Conservation (phyloP, 768 basidiomycete species). For the Russula olivacea region DNA sequence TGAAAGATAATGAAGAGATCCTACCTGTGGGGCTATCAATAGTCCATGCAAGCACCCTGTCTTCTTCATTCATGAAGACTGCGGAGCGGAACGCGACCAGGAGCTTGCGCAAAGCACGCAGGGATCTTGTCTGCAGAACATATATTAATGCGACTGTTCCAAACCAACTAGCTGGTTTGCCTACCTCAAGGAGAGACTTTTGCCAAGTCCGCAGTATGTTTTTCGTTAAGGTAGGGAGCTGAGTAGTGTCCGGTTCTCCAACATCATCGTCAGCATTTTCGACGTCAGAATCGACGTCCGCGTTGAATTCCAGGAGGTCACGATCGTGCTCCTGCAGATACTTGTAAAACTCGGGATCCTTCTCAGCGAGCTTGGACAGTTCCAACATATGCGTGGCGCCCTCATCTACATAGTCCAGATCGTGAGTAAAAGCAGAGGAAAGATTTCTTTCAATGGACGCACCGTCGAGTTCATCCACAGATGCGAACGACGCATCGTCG, state of each 20-base stretch:
- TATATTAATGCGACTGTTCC: background rate
- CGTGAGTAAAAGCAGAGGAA: constrained; percentile 4
- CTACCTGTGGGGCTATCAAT: constrained; percentile 77
- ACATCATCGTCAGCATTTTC: constrained; percentile 42
- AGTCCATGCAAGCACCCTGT: constrained; percentile 72
- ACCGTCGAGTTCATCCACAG: constrained; percentile 75
- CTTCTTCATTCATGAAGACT: constrained; percentile 82
- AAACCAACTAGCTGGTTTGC: background rate
- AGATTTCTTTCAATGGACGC: background rate
- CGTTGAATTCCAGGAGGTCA: constrained; percentile 77
- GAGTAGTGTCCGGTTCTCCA: constrained; percentile 41
- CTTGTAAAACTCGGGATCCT: constrained; percentile 99
- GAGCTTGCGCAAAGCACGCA: constrained; percentile 76
- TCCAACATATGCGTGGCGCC: constrained; percentile 72
- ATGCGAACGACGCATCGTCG: constrained; percentile 66
- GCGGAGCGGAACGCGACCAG: constrained; percentile 90
- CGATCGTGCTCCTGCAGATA: constrained; percentile 94
- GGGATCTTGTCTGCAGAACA: constrained; percentile 63
- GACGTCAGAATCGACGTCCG: constrained; percentile 36
- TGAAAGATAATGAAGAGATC: constrained; percentile 19
- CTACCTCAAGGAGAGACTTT: constrained; percentile 78
- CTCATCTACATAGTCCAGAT: constrained; percentile 44
- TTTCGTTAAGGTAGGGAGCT: constrained; percentile 55
- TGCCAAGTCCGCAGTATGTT: constrained; percentile 79
- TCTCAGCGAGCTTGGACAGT: constrained; percentile 83